phyloP scores from a whole-genome alignment of 192 early-diverging fungal species.

The Powellomyces hirtus region DNA sequence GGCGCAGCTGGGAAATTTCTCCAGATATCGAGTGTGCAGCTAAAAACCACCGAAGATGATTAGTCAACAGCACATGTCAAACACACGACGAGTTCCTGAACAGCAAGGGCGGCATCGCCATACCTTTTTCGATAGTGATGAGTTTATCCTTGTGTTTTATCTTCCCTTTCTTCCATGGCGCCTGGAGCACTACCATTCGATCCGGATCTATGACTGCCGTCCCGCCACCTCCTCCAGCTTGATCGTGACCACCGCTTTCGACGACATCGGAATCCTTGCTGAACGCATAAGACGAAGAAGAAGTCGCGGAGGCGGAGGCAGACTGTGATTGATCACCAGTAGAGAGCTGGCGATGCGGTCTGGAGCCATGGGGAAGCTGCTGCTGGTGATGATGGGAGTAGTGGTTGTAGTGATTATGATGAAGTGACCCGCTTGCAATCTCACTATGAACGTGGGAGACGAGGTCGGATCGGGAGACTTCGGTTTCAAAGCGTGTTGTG shows the following conservation, averaged over 20 bases:
- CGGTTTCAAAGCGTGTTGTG: slow-evolving; percentile 30
- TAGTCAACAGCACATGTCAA: no score
- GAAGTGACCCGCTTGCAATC: not conserved
- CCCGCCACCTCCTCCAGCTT: not conserved
- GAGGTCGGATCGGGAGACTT: slow-evolving; percentile 38
- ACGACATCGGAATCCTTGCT: not conserved
- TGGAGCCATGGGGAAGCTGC: not conserved
- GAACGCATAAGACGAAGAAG: not conserved
- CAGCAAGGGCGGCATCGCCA: no score
- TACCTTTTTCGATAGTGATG: slow-evolving; percentile 31
- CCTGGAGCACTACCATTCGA: slow-evolving; percentile 9
- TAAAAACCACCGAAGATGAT: no score
- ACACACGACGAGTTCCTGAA: no score
- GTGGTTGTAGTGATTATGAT: slow-evolving; percentile 1
- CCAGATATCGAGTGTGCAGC: slow-evolving; percentile 22
- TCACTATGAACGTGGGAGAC: slow-evolving; percentile 37
- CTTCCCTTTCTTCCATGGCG: slow-evolving; percentile 24
- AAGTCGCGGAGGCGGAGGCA: not conserved
- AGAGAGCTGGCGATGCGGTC: not conserved
- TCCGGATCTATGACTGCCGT: slow-evolving; percentile 1
- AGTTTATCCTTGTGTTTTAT: slow-evolving; percentile 29
- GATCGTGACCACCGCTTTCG: not conserved
- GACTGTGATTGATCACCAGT: not conserved
- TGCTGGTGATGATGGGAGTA: not conserved
- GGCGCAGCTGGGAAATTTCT: slow-evolving; percentile 10